phyloP scores from a whole-genome alignment of 2,329 filamentous ascomycete species.

The Myriosclerotinia duriaeana region DNA sequence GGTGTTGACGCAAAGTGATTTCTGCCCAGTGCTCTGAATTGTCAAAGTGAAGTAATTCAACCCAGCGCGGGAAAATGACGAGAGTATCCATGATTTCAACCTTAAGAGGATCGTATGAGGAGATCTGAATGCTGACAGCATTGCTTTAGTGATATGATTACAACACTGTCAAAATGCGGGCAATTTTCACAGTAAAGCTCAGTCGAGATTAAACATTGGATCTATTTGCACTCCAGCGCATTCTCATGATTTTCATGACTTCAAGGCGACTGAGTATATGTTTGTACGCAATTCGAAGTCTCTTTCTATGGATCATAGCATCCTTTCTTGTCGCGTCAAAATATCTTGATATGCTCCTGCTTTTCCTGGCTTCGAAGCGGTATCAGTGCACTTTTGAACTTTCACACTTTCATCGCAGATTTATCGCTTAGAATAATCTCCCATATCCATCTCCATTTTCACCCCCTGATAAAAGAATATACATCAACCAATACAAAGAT shows the following conservation, averaged over 20 bases:
- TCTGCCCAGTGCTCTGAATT: not conserved
- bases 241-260: too few species aligned
- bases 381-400: not conserved
- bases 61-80: not conserved
- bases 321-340: not conserved
- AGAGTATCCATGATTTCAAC: not conserved
- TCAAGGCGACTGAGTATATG: too few species aligned
- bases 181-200: too few species aligned
- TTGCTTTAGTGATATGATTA: not conserved
- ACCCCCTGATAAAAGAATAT: not conserved
- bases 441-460: not conserved
- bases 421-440: not conserved
- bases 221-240: too few species aligned
- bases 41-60: not conserved
- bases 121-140: not conserved
- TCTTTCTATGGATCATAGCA: not conserved
- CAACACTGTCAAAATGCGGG: not conserved
- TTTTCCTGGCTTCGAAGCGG: not conserved
- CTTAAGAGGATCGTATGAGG: not conserved
- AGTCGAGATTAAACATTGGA: too few species aligned
- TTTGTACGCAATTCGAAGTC: too few species aligned
- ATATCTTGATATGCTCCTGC: not conserved
- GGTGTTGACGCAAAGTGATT: not conserved
- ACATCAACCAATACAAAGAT: too few species aligned
- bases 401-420: not conserved